These are phyloP conservation scores for Paxillus involutus DNA, from an alignment of 768 basidiomycete genomes.

Conservation along the genomic window DNA sequence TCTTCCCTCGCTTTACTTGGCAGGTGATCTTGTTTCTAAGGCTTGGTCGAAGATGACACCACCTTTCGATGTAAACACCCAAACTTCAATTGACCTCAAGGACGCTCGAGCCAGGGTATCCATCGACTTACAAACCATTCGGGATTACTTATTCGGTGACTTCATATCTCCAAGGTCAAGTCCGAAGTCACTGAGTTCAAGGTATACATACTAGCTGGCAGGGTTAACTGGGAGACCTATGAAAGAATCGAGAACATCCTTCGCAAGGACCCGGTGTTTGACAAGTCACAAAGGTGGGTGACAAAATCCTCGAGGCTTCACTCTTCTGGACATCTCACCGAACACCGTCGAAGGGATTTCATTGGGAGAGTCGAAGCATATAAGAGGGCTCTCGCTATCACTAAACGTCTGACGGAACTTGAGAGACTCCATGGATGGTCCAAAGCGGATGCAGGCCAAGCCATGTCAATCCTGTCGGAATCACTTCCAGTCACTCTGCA, in stretches of 20 bases:
- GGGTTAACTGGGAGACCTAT: constrained; percentile 49
- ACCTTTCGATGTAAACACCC: constrained; percentile 36
- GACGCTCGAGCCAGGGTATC: constrained; percentile 45
- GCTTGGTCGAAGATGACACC: not conserved
- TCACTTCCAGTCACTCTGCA: constrained; percentile 47
- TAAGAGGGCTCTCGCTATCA: constrained; percentile 51
- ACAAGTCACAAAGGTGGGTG: constrained; percentile 53
- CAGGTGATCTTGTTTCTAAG: too few species aligned
- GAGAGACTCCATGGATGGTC: constrained; percentile 55
- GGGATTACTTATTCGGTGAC: constrained; percentile 54
- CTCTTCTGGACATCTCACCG: not conserved
- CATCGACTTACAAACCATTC: constrained; percentile 42
- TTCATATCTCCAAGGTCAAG: not conserved
- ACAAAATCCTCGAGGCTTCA: not conserved
- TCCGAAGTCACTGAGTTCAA: not conserved
- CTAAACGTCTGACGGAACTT: constrained; percentile 60
- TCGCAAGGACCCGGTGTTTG: constrained; percentile 55
- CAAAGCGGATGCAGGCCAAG: constrained; percentile 43
- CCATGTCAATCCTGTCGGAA: constrained; percentile 53
- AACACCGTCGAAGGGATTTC: constrained; percentile 45
- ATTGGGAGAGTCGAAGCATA: constrained; percentile 59
- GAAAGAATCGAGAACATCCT: constrained; percentile 45
- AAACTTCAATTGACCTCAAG: constrained; percentile 53
- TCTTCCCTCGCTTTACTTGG: too few species aligned
- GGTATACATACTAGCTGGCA: constrained; percentile 40